Evolutionary conservation across 768 basidiomycete species (phyloP), one percentile per base, ranked within the genome.

Genomic region (Pleurotus salmoneostramineus): DNA sequence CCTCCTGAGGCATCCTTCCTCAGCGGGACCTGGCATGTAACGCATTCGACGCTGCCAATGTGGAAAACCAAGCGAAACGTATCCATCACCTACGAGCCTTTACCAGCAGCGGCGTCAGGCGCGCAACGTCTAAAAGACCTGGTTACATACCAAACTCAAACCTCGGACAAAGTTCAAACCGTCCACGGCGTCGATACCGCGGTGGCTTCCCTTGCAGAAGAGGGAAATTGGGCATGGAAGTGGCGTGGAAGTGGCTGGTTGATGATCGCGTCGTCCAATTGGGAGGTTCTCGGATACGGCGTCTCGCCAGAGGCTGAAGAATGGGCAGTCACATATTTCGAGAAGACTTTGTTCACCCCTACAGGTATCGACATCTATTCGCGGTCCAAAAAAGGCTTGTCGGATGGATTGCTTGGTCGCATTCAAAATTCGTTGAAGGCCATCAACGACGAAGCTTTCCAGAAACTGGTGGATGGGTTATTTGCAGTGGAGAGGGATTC

Each of bases 271-370:
- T 60, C 57, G 6, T 56, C 51, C 36, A 48, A 31, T 32, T 60
- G 60, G 62, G 56, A 60, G 43, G 55, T 63, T 6, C 57, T 63
- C 17, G 62, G 62, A 8, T 60, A 60, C 49, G 57, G 56, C 36
- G 56, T 27, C n/a, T 37, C 35, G 3, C 37, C 34, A 36, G 52
- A 55, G 15, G 56, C 32, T 36, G 50, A 46, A 12, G 56, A 63
- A 43, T 63, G 62, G 62, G 62, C 56, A 4, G 60, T 63, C 4
- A 63, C 62, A 2, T 60, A 60, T 35, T 63, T 63, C 27, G 62
- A 56, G 27, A 58, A 57, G 40, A 63, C 62, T 2, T 50, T 63
- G 12, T 60, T 60, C n/a, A 63, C 60, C 0, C 60, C 62, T 2
- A 47, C 57, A 3, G 59, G 60, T 3, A 33, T 63, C 8, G 62